phyloP scores from a whole-genome alignment of 306 rosid species.

The Dalbergia cultrata region DNA sequence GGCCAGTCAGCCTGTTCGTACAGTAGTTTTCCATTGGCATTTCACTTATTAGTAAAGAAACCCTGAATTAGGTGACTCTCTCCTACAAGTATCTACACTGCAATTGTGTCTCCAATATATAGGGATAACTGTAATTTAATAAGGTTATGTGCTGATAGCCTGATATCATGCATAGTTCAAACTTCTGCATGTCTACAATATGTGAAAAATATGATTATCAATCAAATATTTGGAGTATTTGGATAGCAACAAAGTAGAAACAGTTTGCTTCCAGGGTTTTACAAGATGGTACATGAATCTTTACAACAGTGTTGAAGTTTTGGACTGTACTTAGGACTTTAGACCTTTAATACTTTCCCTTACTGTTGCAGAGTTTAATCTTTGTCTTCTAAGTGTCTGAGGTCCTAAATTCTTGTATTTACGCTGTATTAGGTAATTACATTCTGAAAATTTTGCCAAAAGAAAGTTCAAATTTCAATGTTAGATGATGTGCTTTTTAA shows the following conservation, averaged over 20 bases:
- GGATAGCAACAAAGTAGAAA: not conserved
- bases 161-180: not conserved
- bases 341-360: not conserved
- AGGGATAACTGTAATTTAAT: conserved; percentile 13
- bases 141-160: not conserved
- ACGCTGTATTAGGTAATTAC: not conserved
- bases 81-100: conserved; percentile 1
- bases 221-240: not conserved
- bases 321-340: not conserved
- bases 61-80: not conserved
- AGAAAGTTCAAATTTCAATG: conserved; percentile 1
- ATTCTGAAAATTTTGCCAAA: not conserved
- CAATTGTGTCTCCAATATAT: conserved; percentile 27
- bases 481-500: not conserved
- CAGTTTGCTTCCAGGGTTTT: conserved; percentile 5
- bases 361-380: not conserved
- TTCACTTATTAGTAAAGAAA: conserved; percentile 15
- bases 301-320: not conserved
- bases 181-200: conserved; percentile 4
- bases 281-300: conserved; percentile 19
- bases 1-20: conserved; percentile 7
- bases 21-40: not conserved
- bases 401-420: conserved; percentile 2
- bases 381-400: not conserved
- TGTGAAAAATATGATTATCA: not conserved